Percentiles rank a stretch among this genome's conserved stretches.
These are phyloP conservation scores for Cytospora chrysosperma DNA, from an alignment of 2,329 filamentous ascomycete genomes.

Conservation along the genomic window DNA sequence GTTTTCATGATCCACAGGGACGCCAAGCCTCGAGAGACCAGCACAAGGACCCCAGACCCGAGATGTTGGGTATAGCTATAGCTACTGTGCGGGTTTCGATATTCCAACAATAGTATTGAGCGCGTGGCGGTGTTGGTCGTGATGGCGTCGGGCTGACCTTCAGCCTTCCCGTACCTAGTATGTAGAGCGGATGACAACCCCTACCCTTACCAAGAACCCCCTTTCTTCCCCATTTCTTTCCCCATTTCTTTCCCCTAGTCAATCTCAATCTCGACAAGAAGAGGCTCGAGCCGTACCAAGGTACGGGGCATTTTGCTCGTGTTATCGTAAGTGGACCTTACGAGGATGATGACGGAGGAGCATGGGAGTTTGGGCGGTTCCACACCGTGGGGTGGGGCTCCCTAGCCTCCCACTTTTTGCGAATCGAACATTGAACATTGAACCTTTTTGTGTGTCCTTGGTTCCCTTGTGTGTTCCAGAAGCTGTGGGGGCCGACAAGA, in stretches of 20 bases:
- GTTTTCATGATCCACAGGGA: not conserved
- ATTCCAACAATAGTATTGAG: not conserved
- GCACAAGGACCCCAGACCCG: not conserved
- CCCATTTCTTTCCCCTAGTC: conserved; percentile 6
- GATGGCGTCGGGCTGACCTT: not conserved
- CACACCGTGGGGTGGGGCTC: conserved; percentile 2
- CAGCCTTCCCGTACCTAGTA: not conserved
- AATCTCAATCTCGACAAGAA: conserved; percentile 1
- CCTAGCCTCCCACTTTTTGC: not conserved
- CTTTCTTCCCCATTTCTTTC: not conserved
- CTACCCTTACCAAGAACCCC: not conserved
- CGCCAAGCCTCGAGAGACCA: not conserved
- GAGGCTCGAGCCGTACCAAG: not conserved
- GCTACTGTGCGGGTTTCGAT: not conserved
- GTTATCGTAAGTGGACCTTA: conserved; percentile 10
- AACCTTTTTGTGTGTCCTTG: conserved; percentile 3
- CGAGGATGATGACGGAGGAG: conserved; percentile 13
- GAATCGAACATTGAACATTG: not conserved
- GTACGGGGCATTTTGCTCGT: not conserved
- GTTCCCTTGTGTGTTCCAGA: not conserved
- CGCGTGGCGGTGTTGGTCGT: not conserved
- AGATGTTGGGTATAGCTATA: not conserved
- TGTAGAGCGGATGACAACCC: not conserved
- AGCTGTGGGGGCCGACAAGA: not conserved
- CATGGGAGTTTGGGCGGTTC: not conserved